Percentiles rank a stretch among this genome's conserved stretches.
phyloP scores from a whole-genome alignment of 140 eudicot genomes.

The Oenanthe javanica region DNA sequence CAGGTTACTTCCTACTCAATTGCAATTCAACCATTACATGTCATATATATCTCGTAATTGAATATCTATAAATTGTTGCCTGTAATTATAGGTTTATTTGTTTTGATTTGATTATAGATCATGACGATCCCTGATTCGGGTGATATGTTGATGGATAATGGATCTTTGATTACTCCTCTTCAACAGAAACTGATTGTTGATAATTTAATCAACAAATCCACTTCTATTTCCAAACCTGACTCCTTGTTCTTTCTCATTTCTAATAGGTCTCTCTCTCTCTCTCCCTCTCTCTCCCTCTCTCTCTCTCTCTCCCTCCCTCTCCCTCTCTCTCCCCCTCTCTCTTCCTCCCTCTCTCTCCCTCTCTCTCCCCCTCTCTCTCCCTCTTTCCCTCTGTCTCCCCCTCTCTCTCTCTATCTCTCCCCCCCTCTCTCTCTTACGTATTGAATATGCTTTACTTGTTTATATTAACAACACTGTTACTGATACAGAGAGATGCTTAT shows the following conservation, averaged over 20 bases:
- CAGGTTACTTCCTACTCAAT: background rate
- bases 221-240: slow-evolving; percentile 49
- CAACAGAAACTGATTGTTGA: slow-evolving; percentile 56
- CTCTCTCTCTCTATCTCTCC: too few species aligned
- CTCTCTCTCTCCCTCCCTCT: too few species aligned
- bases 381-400: background rate
- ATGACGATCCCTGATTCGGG: slow-evolving; percentile 89
- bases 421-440: too few species aligned
- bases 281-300: background rate
- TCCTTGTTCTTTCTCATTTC: slow-evolving; percentile 54
- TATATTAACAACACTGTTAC: too few species aligned
- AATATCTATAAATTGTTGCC: too few species aligned
- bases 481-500: too few species aligned
- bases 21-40: too few species aligned
- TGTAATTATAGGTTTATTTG: too few species aligned
- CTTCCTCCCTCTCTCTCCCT: background rate
- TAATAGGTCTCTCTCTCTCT: slow-evolving; percentile 31
- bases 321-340: background rate
- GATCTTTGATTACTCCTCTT: slow-evolving; percentile 51
- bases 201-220: slow-evolving; percentile 45
- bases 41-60: too few species aligned
- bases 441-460: too few species aligned
- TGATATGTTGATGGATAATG: slow-evolving; percentile 57
- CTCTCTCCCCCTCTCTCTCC: background rate
- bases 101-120: slow-evolving; percentile 16